phyloP scores from a whole-genome alignment of 169 alveolate species.

The Cryptosporidium xiaoi region DNA sequence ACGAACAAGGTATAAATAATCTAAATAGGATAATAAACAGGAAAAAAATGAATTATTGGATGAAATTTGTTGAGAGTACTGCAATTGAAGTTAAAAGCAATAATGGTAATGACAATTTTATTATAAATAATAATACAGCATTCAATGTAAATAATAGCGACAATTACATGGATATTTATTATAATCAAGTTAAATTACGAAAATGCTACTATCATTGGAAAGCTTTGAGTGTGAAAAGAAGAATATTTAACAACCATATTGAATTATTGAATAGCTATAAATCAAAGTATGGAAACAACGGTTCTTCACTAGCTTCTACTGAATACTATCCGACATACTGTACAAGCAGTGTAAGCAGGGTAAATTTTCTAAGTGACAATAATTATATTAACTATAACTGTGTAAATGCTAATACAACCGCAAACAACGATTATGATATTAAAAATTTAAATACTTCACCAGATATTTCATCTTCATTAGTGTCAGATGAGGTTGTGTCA shows the following conservation, averaged over 20 bases:
- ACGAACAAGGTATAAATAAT: constrained; percentile 51
- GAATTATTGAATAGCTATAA: not conserved
- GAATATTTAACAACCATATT: not conserved
- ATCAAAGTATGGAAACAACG: constrained; percentile 1
- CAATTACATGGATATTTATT: constrained; percentile 11
- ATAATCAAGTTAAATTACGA: constrained; percentile 9
- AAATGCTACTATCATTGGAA: constrained; percentile 15
- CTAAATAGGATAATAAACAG: constrained; percentile 12
- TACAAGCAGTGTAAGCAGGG: not conserved
- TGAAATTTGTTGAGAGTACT: not conserved
- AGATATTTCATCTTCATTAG: constrained; percentile 1
- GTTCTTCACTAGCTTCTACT: not conserved
- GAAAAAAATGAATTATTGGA: constrained; percentile 33
- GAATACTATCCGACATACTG: not conserved
- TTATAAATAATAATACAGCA: not conserved
- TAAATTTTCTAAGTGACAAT: too few relatives aligned
- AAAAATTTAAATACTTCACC: not conserved
- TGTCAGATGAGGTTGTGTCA: not conserved
- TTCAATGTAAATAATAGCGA: not conserved
- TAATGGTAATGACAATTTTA: not conserved
- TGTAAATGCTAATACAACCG: too few relatives aligned
- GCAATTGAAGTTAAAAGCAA: too few relatives aligned
- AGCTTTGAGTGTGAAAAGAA: not conserved
- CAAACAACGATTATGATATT: too few relatives aligned
- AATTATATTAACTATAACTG: too few relatives aligned